Percentiles rank a stretch among this genome's conserved stretches.
These are phyloP conservation scores for Hibiscus mutabilis DNA, from an alignment of 345 rosid species.

Conservation along the genomic window DNA sequence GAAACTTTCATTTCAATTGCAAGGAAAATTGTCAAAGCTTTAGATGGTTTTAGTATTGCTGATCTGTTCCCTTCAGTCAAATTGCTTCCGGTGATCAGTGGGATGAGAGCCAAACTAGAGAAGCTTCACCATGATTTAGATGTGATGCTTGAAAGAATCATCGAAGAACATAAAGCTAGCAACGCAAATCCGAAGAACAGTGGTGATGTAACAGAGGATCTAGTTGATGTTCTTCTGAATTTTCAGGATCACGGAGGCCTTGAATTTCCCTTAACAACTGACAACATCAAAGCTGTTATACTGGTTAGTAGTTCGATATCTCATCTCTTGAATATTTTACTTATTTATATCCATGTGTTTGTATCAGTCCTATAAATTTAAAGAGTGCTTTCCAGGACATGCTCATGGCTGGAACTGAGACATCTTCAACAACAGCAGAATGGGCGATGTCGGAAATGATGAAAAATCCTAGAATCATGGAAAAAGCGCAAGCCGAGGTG, in stretches of 20 bases:
- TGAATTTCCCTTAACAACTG: neutral
- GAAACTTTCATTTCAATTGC: neutral
- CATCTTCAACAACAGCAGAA: neutral
- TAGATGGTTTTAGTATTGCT: neutral
- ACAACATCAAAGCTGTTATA: neutral
- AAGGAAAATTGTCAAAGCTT: neutral
- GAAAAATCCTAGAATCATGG: neutral
- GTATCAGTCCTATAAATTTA: no score
- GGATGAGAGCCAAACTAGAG: neutral
- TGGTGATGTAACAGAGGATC: neutral
- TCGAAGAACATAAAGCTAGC: neutral
- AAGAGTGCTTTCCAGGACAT: neutral
- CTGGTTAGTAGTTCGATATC: neutral
- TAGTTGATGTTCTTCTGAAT: neutral
- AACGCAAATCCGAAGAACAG: neutral
- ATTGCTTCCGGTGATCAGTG: neutral
- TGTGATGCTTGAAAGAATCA: neutral
- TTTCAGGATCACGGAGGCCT: neutral
- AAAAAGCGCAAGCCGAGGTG: constrained; percentile 1
- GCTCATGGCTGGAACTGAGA: no score
- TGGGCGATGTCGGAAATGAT: constrained; percentile 6
- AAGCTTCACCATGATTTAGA: neutral
- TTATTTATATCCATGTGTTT: no score
- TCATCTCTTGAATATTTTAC: neutral
- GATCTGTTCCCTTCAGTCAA: neutral